Conservation (phyloP, 176 grass and related monocot genomes). For the Oryza rufipogon region DNA sequence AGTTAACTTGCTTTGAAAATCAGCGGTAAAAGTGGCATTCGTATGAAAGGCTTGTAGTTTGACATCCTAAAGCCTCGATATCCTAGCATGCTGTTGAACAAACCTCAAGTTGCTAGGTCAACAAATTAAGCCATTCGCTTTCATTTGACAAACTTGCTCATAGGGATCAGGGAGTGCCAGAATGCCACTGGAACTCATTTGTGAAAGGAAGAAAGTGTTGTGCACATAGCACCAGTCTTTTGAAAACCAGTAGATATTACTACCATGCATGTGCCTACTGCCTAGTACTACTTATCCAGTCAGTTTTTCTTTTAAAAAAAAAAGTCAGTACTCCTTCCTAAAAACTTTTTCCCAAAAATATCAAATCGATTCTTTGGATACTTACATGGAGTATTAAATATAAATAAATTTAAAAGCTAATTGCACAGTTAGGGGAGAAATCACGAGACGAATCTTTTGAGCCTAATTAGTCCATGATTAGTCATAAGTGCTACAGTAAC, state of each 20-base stretch:
- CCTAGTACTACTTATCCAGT: not conserved
- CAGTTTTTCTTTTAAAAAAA: not conserved
- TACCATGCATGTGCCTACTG: too few relatives aligned
- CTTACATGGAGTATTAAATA: too few relatives aligned
- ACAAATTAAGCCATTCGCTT: not conserved
- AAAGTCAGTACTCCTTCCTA: too few relatives aligned
- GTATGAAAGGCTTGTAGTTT: not conserved
- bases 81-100: not conserved
- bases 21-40: not conserved
- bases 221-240: not conserved
- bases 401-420: too few relatives aligned
- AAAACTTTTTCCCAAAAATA: too few relatives aligned
- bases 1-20: not conserved
- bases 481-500: too few relatives aligned
- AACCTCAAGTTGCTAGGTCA: not conserved
- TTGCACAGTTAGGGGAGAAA: too few relatives aligned
- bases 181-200: not conserved
- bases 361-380: too few relatives aligned
- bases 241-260: not conserved
- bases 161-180: not conserved
- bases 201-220: conserved; percentile 12
- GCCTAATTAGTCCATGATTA: too few relatives aligned
- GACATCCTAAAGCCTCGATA: not conserved
- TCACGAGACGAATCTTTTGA: too few relatives aligned
- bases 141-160: not conserved